phyloP scores from a whole-genome alignment of 495 filamentous ascomycete species.

The Talaromyces nanjingensis region DNA sequence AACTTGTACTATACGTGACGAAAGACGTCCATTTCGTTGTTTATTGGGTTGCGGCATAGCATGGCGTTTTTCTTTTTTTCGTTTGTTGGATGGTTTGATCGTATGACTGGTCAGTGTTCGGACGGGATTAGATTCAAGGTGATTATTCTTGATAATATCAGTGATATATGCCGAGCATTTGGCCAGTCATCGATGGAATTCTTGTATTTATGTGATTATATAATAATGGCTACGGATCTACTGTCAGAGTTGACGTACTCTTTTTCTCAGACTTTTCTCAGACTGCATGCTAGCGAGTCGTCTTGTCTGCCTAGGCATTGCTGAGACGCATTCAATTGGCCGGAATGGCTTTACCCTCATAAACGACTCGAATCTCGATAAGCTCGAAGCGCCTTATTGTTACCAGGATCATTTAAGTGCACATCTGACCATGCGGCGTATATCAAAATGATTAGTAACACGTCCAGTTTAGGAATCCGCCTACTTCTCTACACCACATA shows the following conservation, averaged over 20 bases:
- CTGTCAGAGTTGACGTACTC: background rate
- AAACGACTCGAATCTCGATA: background rate
- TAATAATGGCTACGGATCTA: background rate
- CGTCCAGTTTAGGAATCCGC: no score
- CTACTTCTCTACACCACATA: no score
- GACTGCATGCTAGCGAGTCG: background rate
- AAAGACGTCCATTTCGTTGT: slow-evolving; percentile 2
- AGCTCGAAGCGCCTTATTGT: no score
- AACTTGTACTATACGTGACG: slow-evolving; percentile 10
- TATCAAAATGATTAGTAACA: no score
- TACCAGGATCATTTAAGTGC: background rate
- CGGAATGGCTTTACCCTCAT: background rate
- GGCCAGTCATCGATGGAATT: background rate
- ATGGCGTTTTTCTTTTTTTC: slow-evolving; percentile 40
- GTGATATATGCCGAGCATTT: background rate
- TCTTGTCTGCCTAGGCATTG: background rate
- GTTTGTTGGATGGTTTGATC: slow-evolving; percentile 7
- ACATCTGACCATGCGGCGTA: background rate
- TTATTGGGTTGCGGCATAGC: slow-evolving; percentile 34
- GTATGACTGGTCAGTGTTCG: background rate
- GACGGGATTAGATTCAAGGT: background rate
- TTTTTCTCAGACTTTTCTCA: no score
- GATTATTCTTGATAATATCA: background rate
- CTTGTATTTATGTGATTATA: slow-evolving; percentile 3
- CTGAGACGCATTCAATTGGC: background rate